A percentile compares a stretch with the other conserved stretches of the same genome.
Evolutionary conservation across 2,329 filamentous ascomycete species (phyloP).

Genomic region (Fusarium luffae): DNA sequence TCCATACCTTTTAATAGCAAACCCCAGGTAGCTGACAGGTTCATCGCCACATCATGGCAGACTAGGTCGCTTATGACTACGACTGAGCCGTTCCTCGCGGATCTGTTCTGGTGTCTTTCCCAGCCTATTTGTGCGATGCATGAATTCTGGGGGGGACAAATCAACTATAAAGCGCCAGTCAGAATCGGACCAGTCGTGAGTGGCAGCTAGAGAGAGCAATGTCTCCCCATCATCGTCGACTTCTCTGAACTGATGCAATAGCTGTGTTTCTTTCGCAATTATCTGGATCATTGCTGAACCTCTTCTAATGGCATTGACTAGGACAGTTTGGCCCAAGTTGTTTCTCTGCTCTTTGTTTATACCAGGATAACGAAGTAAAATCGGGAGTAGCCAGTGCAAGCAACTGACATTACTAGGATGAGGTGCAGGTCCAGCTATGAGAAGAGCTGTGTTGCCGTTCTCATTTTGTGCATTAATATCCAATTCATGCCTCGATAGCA

Average conservation of each 20-base stretch:
- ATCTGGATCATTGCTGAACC: not conserved
- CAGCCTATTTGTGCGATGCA: accelerated
- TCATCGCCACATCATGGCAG: too few species aligned
- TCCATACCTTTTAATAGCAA: too few species aligned
- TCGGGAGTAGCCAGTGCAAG: too few species aligned
- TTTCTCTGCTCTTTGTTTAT: not conserved
- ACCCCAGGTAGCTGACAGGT: too few species aligned
- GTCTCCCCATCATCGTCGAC: not conserved
- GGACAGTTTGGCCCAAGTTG: not conserved
- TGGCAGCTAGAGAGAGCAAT: not conserved
- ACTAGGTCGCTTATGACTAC: too few species aligned
- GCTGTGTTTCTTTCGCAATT: accelerated
- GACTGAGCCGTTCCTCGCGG: too few species aligned
- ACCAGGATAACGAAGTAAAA: too few species aligned
- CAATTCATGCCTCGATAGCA: not conserved
- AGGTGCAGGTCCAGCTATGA: not conserved
- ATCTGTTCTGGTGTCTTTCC: not conserved
- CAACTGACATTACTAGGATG: too few species aligned
- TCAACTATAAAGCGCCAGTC: not conserved
- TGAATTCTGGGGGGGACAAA: not conserved
- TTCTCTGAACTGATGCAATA: not conserved
- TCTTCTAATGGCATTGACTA: accelerated
- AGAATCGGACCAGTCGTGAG: accelerated
- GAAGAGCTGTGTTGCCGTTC: not conserved
- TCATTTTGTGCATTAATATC: not conserved